A percentile compares a stretch with the other conserved stretches of the same genome.
Evolutionary conservation across 2,329 filamentous ascomycete genomes (phyloP).

Genomic region (Monilinia vaccinii-corymbosi): DNA sequence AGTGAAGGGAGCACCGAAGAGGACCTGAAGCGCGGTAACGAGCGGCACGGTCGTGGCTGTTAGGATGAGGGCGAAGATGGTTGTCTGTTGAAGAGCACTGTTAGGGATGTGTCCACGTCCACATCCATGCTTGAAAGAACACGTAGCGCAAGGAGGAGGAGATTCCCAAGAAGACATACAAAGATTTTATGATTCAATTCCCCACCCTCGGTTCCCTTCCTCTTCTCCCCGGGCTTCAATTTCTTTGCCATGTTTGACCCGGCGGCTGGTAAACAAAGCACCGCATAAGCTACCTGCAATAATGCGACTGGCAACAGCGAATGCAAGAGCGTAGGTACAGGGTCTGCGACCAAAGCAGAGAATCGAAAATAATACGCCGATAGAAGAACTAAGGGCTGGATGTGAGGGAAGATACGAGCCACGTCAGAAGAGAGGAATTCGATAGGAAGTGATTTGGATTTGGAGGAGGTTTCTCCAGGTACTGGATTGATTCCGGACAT

Average conservation of each 20-base stretch:
- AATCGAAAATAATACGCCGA: slow-evolving; percentile 57
- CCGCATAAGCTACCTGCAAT: slow-evolving; percentile 55
- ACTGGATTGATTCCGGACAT: slow-evolving; percentile 21
- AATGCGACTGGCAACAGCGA: slow-evolving; percentile 53
- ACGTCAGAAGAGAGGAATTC: slow-evolving; percentile 28
- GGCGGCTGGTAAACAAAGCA: slow-evolving; percentile 56
- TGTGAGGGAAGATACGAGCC: slow-evolving; percentile 49
- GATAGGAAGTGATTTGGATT: slow-evolving; percentile 21
- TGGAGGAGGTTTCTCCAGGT: neutral
- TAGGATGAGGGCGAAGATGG: slow-evolving; percentile 58
- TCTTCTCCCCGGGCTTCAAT: slow-evolving; percentile 44
- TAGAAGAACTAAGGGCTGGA: slow-evolving; percentile 60
- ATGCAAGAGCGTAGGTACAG: slow-evolving; percentile 52
- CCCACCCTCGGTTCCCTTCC: slow-evolving; percentile 33
- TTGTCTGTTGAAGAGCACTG: neutral
- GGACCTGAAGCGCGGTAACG: slow-evolving; percentile 51
- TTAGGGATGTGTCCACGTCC: neutral
- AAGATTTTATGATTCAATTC: slow-evolving; percentile 11
- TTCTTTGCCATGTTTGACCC: slow-evolving; percentile 40
- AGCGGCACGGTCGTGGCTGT: slow-evolving; percentile 40
- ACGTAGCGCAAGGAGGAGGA: neutral
- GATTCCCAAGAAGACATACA: slow-evolving; percentile 10
- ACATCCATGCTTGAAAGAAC: neutral
- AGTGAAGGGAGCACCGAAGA: slow-evolving; percentile 86
- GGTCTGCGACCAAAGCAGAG: slow-evolving; percentile 57